Percentiles rank a stretch among this genome's conserved stretches.
These are phyloP conservation scores for Barbarea vulgaris DNA, from an alignment of 345 rosid genomes.

Conservation along the genomic window DNA sequence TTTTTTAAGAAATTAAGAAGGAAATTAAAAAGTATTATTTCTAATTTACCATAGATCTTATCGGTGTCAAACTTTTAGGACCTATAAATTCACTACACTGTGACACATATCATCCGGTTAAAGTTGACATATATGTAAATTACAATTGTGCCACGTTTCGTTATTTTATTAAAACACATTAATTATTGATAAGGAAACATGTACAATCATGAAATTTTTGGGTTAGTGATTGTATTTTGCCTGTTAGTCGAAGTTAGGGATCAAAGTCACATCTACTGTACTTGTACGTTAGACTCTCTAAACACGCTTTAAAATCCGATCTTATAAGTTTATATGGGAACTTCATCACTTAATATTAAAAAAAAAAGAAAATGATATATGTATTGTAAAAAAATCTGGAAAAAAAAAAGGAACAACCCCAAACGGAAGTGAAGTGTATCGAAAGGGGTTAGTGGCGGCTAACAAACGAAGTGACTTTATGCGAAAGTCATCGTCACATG, in stretches of 20 bases:
- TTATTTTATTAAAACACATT: neutral
- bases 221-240: neutral
- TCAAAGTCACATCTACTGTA: neutral
- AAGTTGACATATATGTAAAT: too few species aligned
- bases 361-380: neutral
- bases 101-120: too few species aligned
- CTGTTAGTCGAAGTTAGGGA: neutral
- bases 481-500: slow-evolving; percentile 46
- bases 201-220: neutral
- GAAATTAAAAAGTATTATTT: too few species aligned
- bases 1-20: too few species aligned
- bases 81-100: too few species aligned
- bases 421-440: slow-evolving; percentile 34
- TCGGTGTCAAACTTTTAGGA: too few species aligned
- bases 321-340: too few species aligned
- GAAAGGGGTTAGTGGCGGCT: slow-evolving; percentile 40
- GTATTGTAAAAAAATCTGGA: neutral
- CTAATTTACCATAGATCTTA: too few species aligned
- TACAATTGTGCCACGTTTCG: neutral
- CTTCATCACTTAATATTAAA: neutral
- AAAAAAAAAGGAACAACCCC: slow-evolving; percentile 13
- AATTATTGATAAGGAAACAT: neutral
- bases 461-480: slow-evolving; percentile 43
- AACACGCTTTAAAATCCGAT: neutral
- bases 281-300: neutral